Evolutionary conservation across 306 rosid species (phyloP).

Genomic region (Begonia fuchsioides): DNA sequence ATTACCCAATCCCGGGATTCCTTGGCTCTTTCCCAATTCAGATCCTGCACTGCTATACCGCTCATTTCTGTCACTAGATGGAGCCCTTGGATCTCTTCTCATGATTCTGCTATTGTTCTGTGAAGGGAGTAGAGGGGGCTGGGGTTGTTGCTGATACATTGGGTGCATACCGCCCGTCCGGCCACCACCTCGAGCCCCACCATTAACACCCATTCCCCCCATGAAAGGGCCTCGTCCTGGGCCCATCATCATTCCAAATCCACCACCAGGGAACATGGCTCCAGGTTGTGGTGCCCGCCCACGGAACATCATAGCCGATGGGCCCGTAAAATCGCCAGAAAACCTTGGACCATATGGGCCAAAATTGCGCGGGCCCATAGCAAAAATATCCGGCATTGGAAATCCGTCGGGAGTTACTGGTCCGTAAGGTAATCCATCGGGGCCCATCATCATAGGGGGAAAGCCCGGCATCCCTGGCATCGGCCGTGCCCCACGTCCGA

Average conservation of each 20-base stretch:
- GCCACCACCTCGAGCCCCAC: slow-evolving; percentile 48
- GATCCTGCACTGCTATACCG: slow-evolving; percentile 36
- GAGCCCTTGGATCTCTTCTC: slow-evolving; percentile 65
- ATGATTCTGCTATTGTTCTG: slow-evolving; percentile 42
- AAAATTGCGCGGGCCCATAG: slow-evolving; percentile 81
- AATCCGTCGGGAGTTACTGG: slow-evolving; percentile 83
- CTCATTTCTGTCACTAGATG: slow-evolving; percentile 46
- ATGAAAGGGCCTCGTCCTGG: slow-evolving; percentile 81
- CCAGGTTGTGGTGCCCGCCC: slow-evolving; percentile 89
- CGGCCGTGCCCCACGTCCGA: slow-evolving; percentile 84
- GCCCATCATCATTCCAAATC: slow-evolving; percentile 97
- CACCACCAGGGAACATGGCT: slow-evolving; percentile 68
- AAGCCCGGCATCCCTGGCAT: slow-evolving; percentile 86
- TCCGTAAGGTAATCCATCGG: slow-evolving; percentile 80
- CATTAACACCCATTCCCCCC: slow-evolving; percentile 86
- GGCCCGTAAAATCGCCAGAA: slow-evolving; percentile 65
- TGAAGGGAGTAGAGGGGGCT: slow-evolving; percentile 39
- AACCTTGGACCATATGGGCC: slow-evolving; percentile 84
- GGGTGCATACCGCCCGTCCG: slow-evolving; percentile 74
- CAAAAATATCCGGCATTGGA: slow-evolving; percentile 80
- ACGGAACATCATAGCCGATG: slow-evolving; percentile 86
- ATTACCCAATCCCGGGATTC: slow-evolving; percentile 38
- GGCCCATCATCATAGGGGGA: slow-evolving; percentile 83
- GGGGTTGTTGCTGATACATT: slow-evolving; percentile 39
- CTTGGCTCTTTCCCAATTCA: slow-evolving; percentile 70